Percentiles rank a stretch among this genome's conserved stretches.
These are phyloP conservation scores for Keithomyces neogunnii DNA, from an alignment of 2,329 filamentous ascomycete species.

Conservation along the genomic window DNA sequence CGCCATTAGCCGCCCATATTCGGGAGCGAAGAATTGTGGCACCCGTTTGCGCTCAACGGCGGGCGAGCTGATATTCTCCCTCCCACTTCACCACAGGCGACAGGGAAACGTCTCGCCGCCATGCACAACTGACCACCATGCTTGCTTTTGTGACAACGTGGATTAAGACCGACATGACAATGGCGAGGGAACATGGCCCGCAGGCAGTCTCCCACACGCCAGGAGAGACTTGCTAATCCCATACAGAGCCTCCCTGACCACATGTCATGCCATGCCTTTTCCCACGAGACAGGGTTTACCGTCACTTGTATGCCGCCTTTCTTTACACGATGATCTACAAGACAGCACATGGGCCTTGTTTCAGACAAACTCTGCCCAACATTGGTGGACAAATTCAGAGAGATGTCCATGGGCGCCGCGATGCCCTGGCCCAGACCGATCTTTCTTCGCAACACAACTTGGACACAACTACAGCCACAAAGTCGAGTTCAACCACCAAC, in stretches of 20 bases:
- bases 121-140: too few species aligned
- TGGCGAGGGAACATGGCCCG: neutral
- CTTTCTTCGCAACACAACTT: neutral
- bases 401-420: neutral
- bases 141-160: neutral
- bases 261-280: neutral
- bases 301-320: neutral
- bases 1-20: neutral
- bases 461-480: neutral
- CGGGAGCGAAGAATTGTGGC: neutral
- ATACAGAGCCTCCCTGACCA: neutral
- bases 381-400: neutral
- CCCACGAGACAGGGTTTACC: neutral
- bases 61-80: neutral
- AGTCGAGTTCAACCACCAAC: neutral
- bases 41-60: neutral
- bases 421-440: neutral
- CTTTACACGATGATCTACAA: neutral
- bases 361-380: neutral
- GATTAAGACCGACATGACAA: neutral
- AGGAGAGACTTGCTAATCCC: neutral
- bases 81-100: neutral
- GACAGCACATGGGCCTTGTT: neutral
- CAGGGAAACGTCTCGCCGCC: too few species aligned
- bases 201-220: too few species aligned